Evolutionary conservation across 2,329 filamentous ascomycete species (phyloP), one percentile per base, ranked within the genome.

Genomic region (Aphanoascus verrucosus): DNA sequence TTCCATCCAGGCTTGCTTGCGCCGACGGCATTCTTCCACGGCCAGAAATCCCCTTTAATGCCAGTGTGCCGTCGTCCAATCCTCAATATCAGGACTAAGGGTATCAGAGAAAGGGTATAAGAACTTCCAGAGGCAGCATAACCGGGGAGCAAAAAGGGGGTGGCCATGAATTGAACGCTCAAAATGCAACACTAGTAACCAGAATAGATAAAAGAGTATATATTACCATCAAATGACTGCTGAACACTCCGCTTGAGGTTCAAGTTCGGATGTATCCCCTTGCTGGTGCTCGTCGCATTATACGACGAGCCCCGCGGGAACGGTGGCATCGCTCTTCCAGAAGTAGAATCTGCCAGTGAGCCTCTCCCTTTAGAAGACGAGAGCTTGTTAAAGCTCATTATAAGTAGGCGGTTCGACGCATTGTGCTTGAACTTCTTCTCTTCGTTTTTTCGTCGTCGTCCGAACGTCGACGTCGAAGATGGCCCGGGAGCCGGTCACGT

Each of bases 151-250:
- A 7, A 28, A 28, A 28, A 3, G 7, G 23, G 23, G 7, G 3
- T 3, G 23, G 23, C 7, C 23, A 28, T 28, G 23, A 28, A 28
- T 28, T 28, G 7, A 7, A 28, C 23, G 3, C 7, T 7, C 3
- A 5, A 20, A 5, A 6, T 47, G 44, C 32, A 51, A 34, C 23
- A 28, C 55, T 7, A 43, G 17, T 42, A 32, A 44, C 15, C 34
- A 51, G 46, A 41, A 19, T 38, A 15, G 49, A 38, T 52, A 54
- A 12, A 42, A 58, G 45, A 49, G 48, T 41, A 32, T 45, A 34
- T 64, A 66, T 71, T 72, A 74, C 72, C 72, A 65, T 74, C 72
- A 59, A 72, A 69, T 61, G 67, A 64, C 58, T 68, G 65, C 63
- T 72, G 71, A 52, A 72, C 63, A 58, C 62, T 69, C 62, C 70